phyloP scores from a whole-genome alignment of 1,139 yeast genomes.

The Yamadazyma conglobata region DNA sequence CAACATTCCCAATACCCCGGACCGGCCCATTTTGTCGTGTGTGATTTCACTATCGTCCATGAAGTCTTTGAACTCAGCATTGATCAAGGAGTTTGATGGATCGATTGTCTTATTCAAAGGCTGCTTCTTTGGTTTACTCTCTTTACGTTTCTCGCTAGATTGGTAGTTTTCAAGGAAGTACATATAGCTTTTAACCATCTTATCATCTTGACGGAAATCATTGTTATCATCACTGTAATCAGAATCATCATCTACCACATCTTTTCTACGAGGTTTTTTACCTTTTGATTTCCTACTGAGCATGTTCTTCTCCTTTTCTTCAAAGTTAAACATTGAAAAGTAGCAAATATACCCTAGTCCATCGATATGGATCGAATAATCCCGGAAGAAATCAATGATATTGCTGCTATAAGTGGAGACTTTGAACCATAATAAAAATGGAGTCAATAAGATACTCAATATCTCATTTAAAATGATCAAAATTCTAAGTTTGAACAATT shows the following conservation, averaged over 20 bases:
- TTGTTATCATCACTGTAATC: slow-evolving; percentile 32
- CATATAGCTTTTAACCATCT: slow-evolving; percentile 88
- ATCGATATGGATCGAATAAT: slow-evolving; percentile 84
- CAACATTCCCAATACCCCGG: slow-evolving; percentile 79
- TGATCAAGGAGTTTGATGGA: slow-evolving; percentile 14
- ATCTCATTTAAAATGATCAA: slow-evolving; percentile 74
- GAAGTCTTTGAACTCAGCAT: slow-evolving; percentile 30
- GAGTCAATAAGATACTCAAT: slow-evolving; percentile 76
- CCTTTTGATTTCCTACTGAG: slow-evolving; percentile 18
- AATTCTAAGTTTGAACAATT: slow-evolving; percentile 69
- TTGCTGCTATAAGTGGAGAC: slow-evolving; percentile 69
- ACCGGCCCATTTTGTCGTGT: slow-evolving; percentile 27
- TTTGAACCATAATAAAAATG: slow-evolving; percentile 82
- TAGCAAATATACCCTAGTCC: slow-evolving; percentile 94
- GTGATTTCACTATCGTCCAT: slow-evolving; percentile 26
- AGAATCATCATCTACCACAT: slow-evolving; percentile 10
- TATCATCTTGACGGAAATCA: slow-evolving; percentile 60
- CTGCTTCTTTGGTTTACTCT: slow-evolving; percentile 3
- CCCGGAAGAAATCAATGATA: slow-evolving; percentile 86
- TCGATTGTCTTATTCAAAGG: slow-evolving; percentile 9
- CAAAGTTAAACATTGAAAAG: slow-evolving; percentile 86
- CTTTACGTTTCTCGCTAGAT: slow-evolving; percentile 11
- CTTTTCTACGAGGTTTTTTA: slow-evolving; percentile 3
- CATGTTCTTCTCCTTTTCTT: slow-evolving; percentile 54
- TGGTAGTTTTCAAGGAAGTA: slow-evolving; percentile 83